These are phyloP conservation scores for Sphaerulina vaccinii DNA, from an alignment of 2,329 filamentous ascomycete species.

Conservation along the genomic window DNA sequence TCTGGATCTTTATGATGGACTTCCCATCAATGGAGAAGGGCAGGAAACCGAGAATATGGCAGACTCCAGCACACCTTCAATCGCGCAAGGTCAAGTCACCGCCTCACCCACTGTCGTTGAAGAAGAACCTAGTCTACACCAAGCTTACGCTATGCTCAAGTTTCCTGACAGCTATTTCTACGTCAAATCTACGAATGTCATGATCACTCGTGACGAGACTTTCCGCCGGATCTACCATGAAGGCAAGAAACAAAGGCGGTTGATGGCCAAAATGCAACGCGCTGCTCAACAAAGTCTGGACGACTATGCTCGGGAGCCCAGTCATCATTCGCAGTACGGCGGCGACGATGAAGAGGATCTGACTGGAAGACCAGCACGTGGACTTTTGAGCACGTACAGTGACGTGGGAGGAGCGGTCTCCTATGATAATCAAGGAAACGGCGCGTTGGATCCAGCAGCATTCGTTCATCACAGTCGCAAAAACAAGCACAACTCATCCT, in stretches of 20 bases:
- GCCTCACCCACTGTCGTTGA: constrained; percentile 14
- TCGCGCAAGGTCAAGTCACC: neutral
- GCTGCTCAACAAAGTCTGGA: constrained; percentile 22
- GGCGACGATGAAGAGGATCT: constrained; percentile 27
- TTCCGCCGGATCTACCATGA: constrained; percentile 21
- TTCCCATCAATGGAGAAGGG: neutral
- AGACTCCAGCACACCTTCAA: constrained; percentile 9
- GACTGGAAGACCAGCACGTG: constrained; percentile 31
- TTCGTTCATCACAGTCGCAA: constrained; percentile 20
- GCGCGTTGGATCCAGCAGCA: constrained; percentile 46
- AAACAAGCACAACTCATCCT: constrained; percentile 44
- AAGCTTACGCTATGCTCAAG: constrained; percentile 63
- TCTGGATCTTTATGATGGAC: neutral
- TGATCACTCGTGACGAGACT: constrained; percentile 64
- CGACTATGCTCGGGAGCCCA: constrained; percentile 32
- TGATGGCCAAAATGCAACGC: constrained; percentile 13
- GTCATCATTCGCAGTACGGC: constrained; percentile 29
- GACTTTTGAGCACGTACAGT: constrained; percentile 34
- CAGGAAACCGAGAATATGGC: neutral
- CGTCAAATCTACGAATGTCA: constrained; percentile 71
- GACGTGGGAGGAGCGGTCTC: constrained; percentile 35
- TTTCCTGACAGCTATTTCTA: constrained; percentile 76
- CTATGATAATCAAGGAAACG: constrained; percentile 47
- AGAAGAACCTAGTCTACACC: constrained; percentile 16
- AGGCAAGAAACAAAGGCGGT: constrained; percentile 23